Evolutionary conservation across 2,329 filamentous ascomycete genomes (phyloP).

Genomic region (Beauveria pseudobassiana): DNA sequence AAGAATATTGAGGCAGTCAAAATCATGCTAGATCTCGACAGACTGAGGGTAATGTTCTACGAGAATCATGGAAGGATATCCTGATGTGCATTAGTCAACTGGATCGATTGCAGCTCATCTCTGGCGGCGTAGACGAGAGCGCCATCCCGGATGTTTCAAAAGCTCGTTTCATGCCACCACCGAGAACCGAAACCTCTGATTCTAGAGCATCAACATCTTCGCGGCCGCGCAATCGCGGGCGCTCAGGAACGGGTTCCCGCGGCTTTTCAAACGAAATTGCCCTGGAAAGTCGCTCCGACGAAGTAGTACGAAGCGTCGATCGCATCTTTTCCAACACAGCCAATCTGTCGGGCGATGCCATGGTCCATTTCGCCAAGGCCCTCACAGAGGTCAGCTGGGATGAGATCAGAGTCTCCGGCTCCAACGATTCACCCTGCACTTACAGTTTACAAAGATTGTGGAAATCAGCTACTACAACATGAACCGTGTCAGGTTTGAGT

Average conservation of each 20-base stretch:
- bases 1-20: conserved; percentile 96
- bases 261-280: conserved; percentile 73
- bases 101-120: conserved; percentile 89
- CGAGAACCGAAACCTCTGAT: conserved; percentile 45
- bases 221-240: conserved; percentile 36
- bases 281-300: conserved; percentile 83
- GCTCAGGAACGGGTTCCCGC: conserved; percentile 53
- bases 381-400: conserved; percentile 97
- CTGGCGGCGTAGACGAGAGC: conserved; percentile 87
- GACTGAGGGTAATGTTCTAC: conserved; percentile 83
- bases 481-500: conserved; percentile 95
- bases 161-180: conserved; percentile 60
- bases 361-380: conserved; percentile 88
- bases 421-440: conserved; percentile 89
- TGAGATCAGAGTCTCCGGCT: conserved; percentile 94
- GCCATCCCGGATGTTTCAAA: conserved; percentile 87
- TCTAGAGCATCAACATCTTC: conserved; percentile 63
- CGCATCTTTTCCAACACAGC: conserved; percentile 96
- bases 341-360: conserved; percentile 85
- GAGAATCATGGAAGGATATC: conserved; percentile 90
- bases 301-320: conserved; percentile 88
- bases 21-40: conserved; percentile 82
- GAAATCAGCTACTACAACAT: conserved; percentile 99
- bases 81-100: conserved; percentile 93
- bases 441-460: conserved; percentile 95